phyloP scores from a whole-genome alignment of 1,284 basidiomycete genomes.

The Bjerkandera adusta region DNA sequence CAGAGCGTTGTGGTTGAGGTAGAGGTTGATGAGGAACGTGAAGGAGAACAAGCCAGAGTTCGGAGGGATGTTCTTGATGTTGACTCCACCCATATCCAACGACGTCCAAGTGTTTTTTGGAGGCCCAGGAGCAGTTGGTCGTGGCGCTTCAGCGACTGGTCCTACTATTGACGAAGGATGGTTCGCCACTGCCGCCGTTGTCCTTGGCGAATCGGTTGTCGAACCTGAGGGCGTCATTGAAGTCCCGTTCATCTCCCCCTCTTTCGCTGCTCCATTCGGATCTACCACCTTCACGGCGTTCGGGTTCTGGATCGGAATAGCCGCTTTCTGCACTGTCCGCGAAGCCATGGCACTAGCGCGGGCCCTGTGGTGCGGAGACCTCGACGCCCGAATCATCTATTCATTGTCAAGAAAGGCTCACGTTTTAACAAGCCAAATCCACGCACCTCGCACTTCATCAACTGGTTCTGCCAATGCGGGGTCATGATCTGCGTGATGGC shows the following conservation, averaged over 20 bases:
- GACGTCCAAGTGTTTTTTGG: slow-evolving; percentile 84
- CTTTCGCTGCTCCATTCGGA: slow-evolving; percentile 34
- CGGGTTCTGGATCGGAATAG: slow-evolving; percentile 82
- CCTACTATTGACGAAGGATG: slow-evolving; percentile 74
- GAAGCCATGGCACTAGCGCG: slow-evolving; percentile 78
- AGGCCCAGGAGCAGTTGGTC: slow-evolving; percentile 54
- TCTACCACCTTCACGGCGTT: slow-evolving; percentile 54
- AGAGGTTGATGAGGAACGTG: slow-evolving; percentile 89
- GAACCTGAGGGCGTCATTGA: slow-evolving; percentile 27
- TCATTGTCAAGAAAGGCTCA: slow-evolving; percentile 9
- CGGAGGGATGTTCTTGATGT: slow-evolving; percentile 87
- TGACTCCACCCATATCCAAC: slow-evolving; percentile 95
- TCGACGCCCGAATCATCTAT: slow-evolving; percentile 72
- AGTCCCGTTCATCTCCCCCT: slow-evolving; percentile 22
- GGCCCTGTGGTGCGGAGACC: slow-evolving; percentile 78
- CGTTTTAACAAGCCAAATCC: slow-evolving; percentile 15
- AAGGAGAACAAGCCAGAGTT: slow-evolving; percentile 90
- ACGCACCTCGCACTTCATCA: slow-evolving; percentile 78
- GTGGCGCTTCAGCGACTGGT: slow-evolving; percentile 60
- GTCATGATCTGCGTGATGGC: slow-evolving; percentile 58
- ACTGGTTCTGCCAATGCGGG: slow-evolving; percentile 78
- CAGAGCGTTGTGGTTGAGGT: slow-evolving; percentile 96
- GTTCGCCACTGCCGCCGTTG: slow-evolving; percentile 36
- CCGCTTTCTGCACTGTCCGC: slow-evolving; percentile 72
- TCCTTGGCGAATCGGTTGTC: too few relatives aligned